Percentiles rank a stretch among this genome's conserved stretches.
Conservation (phyloP, 2,329 filamentous ascomycete genomes). For the Tricladium varicosporioides region DNA sequence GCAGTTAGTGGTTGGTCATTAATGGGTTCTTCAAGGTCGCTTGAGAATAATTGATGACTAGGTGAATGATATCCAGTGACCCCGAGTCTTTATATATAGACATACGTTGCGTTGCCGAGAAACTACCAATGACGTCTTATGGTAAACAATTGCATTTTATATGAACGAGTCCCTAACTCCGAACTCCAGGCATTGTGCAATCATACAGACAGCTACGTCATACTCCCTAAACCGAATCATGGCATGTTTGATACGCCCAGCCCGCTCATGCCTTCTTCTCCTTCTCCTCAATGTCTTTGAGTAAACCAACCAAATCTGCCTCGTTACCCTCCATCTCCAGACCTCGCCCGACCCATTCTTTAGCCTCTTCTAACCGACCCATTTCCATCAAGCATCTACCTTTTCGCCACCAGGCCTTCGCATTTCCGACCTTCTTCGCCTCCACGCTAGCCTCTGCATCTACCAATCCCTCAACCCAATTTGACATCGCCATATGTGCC, state of each 20-base stretch:
- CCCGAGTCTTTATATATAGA: no score
- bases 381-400: slow-evolving; percentile 88
- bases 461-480: slow-evolving; percentile 81
- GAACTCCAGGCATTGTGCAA: neutral
- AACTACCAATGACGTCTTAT: no score
- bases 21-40: no score
- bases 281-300: slow-evolving; percentile 59
- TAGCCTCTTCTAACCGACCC: slow-evolving; percentile 80
- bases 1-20: no score
- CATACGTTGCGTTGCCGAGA: no score
- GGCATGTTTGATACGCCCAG: neutral
- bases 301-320: slow-evolving; percentile 59
- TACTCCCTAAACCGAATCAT: no score
- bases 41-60: no score
- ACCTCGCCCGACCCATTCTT: slow-evolving; percentile 71
- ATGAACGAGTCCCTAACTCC: neutral
- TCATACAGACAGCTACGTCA: neutral
- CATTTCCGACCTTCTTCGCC: slow-evolving; percentile 80
- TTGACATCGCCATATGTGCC: slow-evolving; percentile 77
- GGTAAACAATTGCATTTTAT: neutral
- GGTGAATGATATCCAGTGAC: no score
- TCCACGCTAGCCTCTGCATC: slow-evolving; percentile 89
- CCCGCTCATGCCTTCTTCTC: slow-evolving; percentile 25
- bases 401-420: slow-evolving; percentile 91
- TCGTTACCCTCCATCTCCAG: slow-evolving; percentile 80